phyloP scores from a whole-genome alignment of 1,284 basidiomycete genomes.

The Sporisorium iseilematis-ciliati region DNA sequence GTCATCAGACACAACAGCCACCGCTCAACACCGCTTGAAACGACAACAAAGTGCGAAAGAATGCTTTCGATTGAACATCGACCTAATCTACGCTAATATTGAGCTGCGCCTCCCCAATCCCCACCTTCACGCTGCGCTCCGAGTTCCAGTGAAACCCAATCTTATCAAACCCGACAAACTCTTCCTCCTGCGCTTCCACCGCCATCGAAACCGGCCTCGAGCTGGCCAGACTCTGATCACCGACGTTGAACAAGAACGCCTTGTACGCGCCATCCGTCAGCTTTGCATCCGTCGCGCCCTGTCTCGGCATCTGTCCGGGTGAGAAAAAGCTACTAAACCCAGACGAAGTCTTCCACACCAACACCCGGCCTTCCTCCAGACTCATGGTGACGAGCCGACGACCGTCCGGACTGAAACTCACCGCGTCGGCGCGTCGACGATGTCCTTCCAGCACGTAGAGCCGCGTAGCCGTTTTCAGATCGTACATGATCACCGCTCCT shows the following conservation, averaged over 20 bases:
- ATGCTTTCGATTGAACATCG: neutral
- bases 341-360: constrained; percentile 70
- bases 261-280: constrained; percentile 64
- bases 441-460: constrained; percentile 95
- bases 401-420: constrained; percentile 87
- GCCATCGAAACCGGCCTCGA: neutral
- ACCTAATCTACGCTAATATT: constrained; percentile 56
- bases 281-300: constrained; percentile 76
- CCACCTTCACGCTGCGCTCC: constrained; percentile 56
- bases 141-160: constrained; percentile 62
- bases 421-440: constrained; percentile 37
- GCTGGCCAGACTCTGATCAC: constrained; percentile 7
- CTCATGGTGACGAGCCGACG: constrained; percentile 87
- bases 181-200: constrained; percentile 19
- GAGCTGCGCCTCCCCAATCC: constrained; percentile 59
- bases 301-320: constrained; percentile 90
- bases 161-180: constrained; percentile 35
- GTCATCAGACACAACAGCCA: neutral
- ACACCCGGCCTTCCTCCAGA: constrained; percentile 78
- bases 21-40: neutral
- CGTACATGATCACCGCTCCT: constrained; percentile 87
- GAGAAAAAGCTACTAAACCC: constrained; percentile 84
- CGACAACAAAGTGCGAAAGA: neutral
- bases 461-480: constrained; percentile 93
- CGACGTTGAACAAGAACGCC: constrained; percentile 61